Evolutionary conservation across 225 moss, liverwort and hornwort species (phyloP), one percentile per base, ranked within the genome.

Genomic region (Neckera pumila): DNA sequence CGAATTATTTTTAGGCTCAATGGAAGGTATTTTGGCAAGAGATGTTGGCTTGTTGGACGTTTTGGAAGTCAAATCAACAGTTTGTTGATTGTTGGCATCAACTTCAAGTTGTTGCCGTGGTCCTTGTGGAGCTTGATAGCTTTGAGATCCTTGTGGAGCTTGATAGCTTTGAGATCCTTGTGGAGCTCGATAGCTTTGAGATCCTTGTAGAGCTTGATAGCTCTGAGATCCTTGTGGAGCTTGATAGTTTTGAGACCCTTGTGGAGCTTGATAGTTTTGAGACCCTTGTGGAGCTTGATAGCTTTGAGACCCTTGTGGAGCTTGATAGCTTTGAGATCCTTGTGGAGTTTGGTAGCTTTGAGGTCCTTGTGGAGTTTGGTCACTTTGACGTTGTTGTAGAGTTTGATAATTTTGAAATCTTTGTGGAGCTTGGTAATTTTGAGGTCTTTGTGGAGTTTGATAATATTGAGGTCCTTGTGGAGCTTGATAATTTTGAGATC

Each of bases 11-110:
- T 43, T 85, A 60, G 42, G 2, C 1, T 10, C 6, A 40, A 10
- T 25, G 1, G 12, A 31, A 80, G 43, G 63, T 22, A 30, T 2
- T 58, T 33, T 40, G 31, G 10, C 4, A 40, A 11, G 14, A 84
- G 19, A n/a, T 0, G 0, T 11, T n/a, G 23, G 4, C 22, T 2
- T 38, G 1, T 16, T 62, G 2, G 33, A 11, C 4, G 4, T 54
- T 3, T 31, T n/a, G 4, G 18, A 14, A 59, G 38, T 45, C 12
- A 45, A 15, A 25, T 66, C 66, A 33, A 2, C 31, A 33, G 17
- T 19, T 2, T 28, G 22, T 47, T 36, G 18, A 45, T 72, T 59
- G 23, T 42, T 54, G 12, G 45, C 9, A 53, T 63, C 7, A 43
- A 0, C 9, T 80, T 61, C 8, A 56, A 12, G 4, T n/a, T 57